Base-by-base conservation (phyloP, 352 stramenopile species). In the Globisporangium yorkense region DNA sequence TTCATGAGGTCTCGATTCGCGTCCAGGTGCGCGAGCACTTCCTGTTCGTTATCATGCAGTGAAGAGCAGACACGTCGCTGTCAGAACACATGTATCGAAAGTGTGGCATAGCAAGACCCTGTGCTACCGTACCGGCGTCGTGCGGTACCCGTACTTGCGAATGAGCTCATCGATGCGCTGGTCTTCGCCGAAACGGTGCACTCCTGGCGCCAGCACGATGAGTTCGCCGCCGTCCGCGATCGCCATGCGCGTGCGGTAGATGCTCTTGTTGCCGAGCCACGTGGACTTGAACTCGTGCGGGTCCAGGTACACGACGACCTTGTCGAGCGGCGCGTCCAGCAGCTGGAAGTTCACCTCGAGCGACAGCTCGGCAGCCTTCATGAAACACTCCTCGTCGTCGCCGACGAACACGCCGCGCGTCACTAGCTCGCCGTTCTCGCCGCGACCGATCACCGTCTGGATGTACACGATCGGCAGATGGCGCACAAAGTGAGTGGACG, bases 261-360 rank as follows among this genome's bases (percentile, higher is more conserved):
- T 98, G 37, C 89, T 89, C 70, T 99, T 99, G 78, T 99, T 99
- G 8, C 95, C 96, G 15, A 99, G 71, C 96, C 96, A 99, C 12
- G 96, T 99, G 7, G 96, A 98, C 68, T 98, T 96, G 80, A 98
- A 99, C 68, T 99, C 95, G 27, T 98, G 71, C 21, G 86, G 80
- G 57, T 99, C 96, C 46, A 99, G 64, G 65, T 97, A 98, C n/a
- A 98, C 96, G 1, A 99, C 94, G 20, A 98, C 84, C 63, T 97
- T 98, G 49, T 92, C 79, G 4, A 98, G 71, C 10, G 93, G 78
- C 13, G 75, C 81, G 10, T 98, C 88, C 52, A 99, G 56, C 49
- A 99, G 67, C 65, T 96, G 91, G 62, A 99, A 99, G 67, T 99
- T 99, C 15, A 98, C 92, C 62, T 97, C 73, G 0, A 98, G 66